Percentiles rank a stretch among this genome's conserved stretches.
Evolutionary conservation across 441 rosid genomes (phyloP).

Genomic region (Populus tomentosa): DNA sequence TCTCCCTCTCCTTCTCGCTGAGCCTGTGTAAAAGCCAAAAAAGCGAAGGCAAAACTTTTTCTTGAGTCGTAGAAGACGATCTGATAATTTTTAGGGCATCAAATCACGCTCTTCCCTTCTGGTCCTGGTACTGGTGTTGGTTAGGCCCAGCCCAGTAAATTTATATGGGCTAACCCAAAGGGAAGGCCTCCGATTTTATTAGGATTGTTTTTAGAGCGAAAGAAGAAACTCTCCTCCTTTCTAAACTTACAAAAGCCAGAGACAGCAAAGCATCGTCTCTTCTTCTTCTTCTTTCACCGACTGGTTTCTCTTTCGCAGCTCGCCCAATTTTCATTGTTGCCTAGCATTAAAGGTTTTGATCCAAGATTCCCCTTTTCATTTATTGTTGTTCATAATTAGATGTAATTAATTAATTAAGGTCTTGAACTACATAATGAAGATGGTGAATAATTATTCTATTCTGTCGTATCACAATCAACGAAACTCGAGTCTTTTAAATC

Average conservation of each 20-base stretch:
- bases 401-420: not conserved
- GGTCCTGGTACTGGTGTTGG: not conserved
- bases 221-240: not conserved
- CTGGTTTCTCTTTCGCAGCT: not conserved
- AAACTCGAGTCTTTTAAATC: no score
- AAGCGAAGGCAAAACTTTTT: not conserved
- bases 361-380: not conserved
- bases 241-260: not conserved
- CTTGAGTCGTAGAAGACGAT: not conserved
- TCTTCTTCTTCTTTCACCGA: not conserved
- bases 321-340: not conserved
- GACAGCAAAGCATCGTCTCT: not conserved
- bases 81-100: constrained; percentile 15
- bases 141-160: not conserved
- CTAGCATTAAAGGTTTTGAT: not conserved
- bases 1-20: not conserved
- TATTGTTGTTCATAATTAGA: not conserved
- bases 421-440: no score
- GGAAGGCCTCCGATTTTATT: not conserved
- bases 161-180: not conserved
- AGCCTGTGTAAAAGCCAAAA: not conserved
- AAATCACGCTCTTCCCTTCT: not conserved
- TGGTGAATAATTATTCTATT: no score
- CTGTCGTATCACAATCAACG: no score
- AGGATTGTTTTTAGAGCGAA: not conserved